phyloP scores from a whole-genome alignment of 768 basidiomycete genomes.

The Vishniacozyma victoriae region DNA sequence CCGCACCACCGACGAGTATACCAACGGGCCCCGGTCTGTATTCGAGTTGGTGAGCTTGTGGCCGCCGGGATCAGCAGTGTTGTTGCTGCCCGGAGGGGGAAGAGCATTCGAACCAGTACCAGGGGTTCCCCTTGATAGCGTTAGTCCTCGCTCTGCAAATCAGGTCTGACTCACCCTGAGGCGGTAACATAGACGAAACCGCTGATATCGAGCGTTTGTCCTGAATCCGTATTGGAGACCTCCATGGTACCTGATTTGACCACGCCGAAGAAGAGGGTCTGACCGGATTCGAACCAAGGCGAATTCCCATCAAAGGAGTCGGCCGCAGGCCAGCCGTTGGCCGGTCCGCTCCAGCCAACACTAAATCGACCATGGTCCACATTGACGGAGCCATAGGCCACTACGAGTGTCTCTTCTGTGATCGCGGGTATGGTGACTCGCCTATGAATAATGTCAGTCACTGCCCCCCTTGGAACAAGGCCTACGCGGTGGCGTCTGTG shows the following conservation, averaged over 20 bases:
- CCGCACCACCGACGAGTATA: constrained; percentile 6
- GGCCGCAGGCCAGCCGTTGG: neutral
- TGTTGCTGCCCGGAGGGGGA: neutral
- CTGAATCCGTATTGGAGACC: constrained; percentile 1
- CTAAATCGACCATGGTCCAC: constrained; percentile 4
- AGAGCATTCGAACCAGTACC: neutral
- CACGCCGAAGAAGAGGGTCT: no score
- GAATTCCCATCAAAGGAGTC: neutral
- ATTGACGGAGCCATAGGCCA: constrained; percentile 5
- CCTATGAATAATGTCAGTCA: neutral
- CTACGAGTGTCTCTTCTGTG: constrained; percentile 3
- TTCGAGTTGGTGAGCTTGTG: neutral
- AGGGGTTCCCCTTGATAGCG: neutral
- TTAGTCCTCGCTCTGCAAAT: no score
- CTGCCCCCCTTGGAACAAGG: constrained; percentile 5
- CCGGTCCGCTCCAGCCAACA: neutral
- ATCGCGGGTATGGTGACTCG: constrained; percentile 2
- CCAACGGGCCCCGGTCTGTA: constrained; percentile 5
- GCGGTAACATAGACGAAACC: neutral
- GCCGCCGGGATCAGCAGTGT: neutral
- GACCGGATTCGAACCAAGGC: no score
- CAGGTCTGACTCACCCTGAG: constrained; percentile 1
- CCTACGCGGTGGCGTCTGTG: neutral
- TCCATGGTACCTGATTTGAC: neutral
- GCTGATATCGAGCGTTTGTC: neutral